A percentile compares a stretch with the other conserved stretches of the same genome.
phyloP scores from a whole-genome alignment of 2,329 filamentous ascomycete genomes.

The Diaporthe eres region DNA sequence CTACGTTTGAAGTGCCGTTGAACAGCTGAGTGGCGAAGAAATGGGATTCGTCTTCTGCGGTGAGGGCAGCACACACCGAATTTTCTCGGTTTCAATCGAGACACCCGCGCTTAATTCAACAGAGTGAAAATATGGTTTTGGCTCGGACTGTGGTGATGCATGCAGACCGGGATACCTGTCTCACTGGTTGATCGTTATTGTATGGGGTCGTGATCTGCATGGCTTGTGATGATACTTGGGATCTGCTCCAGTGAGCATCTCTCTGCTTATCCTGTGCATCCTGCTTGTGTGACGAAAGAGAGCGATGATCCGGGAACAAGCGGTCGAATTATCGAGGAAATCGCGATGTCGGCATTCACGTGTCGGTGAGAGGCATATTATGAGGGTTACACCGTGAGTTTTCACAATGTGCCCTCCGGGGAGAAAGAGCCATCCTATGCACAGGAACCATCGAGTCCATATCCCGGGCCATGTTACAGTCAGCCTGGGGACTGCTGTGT shows the following conservation, averaged over 20 bases:
- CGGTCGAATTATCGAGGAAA: not conserved
- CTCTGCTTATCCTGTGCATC: constrained; percentile 1
- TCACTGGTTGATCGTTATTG: not conserved
- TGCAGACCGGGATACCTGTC: not conserved
- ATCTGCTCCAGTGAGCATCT: constrained; percentile 11
- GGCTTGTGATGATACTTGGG: not conserved
- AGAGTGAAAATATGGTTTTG: not conserved
- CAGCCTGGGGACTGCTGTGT: not conserved
- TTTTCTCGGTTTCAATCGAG: not conserved
- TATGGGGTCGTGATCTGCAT: not conserved
- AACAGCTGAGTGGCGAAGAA: too few relatives aligned
- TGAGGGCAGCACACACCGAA: not conserved
- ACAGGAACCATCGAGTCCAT: too few relatives aligned
- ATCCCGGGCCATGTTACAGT: not conserved
- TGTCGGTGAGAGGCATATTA: not conserved
- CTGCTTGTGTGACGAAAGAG: not conserved
- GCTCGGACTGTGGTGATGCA: not conserved
- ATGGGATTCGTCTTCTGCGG: not conserved
- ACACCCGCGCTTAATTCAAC: not conserved
- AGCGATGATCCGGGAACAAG: not conserved
- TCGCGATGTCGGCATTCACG: not conserved
- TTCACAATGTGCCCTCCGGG: not conserved
- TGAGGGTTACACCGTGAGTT: not conserved
- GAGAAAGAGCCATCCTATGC: not conserved
- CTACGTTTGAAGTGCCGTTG: too few relatives aligned